A percentile compares a stretch with the other conserved stretches of the same genome.
phyloP scores from a whole-genome alignment of 1,139 yeast genomes.

The Suhomyces guaymorum region DNA sequence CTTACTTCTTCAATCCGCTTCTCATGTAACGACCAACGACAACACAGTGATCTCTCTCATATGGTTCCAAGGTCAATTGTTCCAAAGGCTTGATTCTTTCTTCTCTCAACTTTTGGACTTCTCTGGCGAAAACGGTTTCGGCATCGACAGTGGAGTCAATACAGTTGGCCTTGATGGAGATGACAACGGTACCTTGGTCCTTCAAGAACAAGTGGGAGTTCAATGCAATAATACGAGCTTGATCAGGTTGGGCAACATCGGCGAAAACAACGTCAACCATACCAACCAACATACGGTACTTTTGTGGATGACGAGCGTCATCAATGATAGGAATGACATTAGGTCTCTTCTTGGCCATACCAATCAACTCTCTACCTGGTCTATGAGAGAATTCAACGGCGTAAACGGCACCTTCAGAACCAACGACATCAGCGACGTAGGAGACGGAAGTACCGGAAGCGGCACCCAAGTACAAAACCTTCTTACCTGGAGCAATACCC shows the following conservation, averaged over 20 bases:
- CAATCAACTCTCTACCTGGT: constrained; percentile 98
- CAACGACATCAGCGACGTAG: constrained; percentile 97
- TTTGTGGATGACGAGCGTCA: constrained; percentile 99
- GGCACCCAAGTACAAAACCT: constrained; percentile 97
- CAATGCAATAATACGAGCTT: constrained; percentile 98
- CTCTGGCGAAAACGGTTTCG: constrained; percentile 98
- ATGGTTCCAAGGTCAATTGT: constrained; percentile 98
- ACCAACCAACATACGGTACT: constrained; percentile 97
- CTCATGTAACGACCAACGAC: constrained; percentile 96
- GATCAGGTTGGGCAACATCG: constrained; percentile 99
- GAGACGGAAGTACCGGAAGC: constrained; percentile 99
- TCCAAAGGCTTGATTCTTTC: constrained; percentile 98
- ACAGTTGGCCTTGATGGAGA: constrained; percentile 99
- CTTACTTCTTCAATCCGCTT: constrained; percentile 67
- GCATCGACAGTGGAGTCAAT: constrained; percentile 99
- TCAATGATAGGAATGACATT: constrained; percentile 97
- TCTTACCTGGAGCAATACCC: constrained; percentile 96
- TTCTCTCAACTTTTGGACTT: constrained; percentile 97
- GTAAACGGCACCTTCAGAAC: constrained; percentile 98
- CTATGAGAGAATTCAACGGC: constrained; percentile 99
- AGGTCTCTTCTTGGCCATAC: constrained; percentile 99
- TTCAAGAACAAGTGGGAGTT: constrained; percentile 97
- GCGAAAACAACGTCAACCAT: constrained; percentile 99
- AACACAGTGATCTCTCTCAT: constrained; percentile 99
- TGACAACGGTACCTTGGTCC: constrained; percentile 97